Percentiles rank a stretch among this genome's conserved stretches.
Evolutionary conservation across 805 yeast genomes (phyloP).

Genomic region (Saturnispora kantuleensis): DNA sequence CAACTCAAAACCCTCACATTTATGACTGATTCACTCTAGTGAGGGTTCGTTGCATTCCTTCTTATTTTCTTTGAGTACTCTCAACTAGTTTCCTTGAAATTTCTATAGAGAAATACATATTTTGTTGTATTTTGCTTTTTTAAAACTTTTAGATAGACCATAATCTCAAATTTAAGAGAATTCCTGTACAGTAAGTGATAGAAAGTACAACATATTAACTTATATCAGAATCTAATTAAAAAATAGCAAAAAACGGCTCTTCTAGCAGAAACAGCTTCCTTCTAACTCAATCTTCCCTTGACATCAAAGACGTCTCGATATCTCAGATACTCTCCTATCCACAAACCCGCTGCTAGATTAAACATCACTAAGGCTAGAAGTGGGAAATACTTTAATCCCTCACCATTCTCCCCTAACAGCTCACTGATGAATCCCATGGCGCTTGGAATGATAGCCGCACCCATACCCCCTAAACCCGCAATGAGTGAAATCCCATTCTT

Average conservation of each 20-base stretch:
- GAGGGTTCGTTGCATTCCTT: no score
- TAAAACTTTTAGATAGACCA: no score
- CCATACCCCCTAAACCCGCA: constrained; percentile 74
- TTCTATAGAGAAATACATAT: no score
- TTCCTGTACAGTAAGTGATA: no score
- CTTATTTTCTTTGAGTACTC: no score
- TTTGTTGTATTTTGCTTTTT: no score
- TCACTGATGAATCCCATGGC: constrained; percentile 42
- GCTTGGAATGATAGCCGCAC: constrained; percentile 70
- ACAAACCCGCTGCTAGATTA: constrained; percentile 16
- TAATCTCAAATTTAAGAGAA: no score
- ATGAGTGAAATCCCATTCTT: constrained; percentile 64
- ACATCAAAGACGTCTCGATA: constrained; percentile 14
- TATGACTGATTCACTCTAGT: no score
- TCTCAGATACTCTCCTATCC: constrained; percentile 21
- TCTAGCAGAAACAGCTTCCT: background rate
- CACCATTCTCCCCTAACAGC: constrained; percentile 19
- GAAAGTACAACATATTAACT: no score
- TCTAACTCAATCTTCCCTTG: constrained; percentile 11
- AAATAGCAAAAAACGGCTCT: background rate
- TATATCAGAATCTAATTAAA: background rate
- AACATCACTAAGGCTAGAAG: constrained; percentile 17
- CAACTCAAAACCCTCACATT: no score
- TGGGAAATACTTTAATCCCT: constrained; percentile 27
- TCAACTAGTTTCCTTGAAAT: no score